Base-by-base conservation (phyloP, 1,139 yeast genomes). In the Diutina scorzettiae region DNA sequence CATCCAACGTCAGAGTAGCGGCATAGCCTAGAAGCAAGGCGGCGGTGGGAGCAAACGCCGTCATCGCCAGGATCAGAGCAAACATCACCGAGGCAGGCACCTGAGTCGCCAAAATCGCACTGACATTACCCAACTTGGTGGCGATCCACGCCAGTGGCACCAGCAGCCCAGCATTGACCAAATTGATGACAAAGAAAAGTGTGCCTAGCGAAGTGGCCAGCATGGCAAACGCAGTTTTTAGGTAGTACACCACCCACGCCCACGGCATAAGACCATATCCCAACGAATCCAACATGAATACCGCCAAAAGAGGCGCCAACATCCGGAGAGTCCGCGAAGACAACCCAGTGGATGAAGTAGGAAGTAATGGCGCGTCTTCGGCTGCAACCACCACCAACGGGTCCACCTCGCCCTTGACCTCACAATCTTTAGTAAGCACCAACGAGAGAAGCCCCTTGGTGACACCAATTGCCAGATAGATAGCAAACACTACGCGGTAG, bases 201-300 rank as follows among this genome's bases (percentile, higher is more conserved):
- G 56, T 42, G 3, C 80, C 81, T 30, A 74, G 51, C 0, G 63
- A 50, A 1, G 71, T 56, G 1, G 79, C 75, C 1, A 70, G 53
- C 11, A 66, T 55, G 2, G 49, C 43, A 45, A 69, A 73, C 4
- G 56, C 52, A 28, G 56, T 57, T 44, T 70, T 70, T 61, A 85
- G 78, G 59, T 84, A 87, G 55, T 80, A 86, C 27, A 86, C 85
- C 42, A 82, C 71, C 96, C 96, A 87, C 1, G 95, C 82, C 41
- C 79, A 68, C 1, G 95, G 80, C 85, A 85, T 81, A 57, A 86
- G 81, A 0, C 96, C 95, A 47, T 79, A 78, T 0, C 95, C 96
- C 43, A 87, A 69, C 0, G 96, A 84, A 57, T 87, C 96, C 47
- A 82, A 73, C 64, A 85, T 75, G 47, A 80, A 69, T 6, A 82